These are phyloP conservation scores for Yamagishiella unicocca DNA, from an alignment of 139 green algal species.

Conservation along the genomic window DNA sequence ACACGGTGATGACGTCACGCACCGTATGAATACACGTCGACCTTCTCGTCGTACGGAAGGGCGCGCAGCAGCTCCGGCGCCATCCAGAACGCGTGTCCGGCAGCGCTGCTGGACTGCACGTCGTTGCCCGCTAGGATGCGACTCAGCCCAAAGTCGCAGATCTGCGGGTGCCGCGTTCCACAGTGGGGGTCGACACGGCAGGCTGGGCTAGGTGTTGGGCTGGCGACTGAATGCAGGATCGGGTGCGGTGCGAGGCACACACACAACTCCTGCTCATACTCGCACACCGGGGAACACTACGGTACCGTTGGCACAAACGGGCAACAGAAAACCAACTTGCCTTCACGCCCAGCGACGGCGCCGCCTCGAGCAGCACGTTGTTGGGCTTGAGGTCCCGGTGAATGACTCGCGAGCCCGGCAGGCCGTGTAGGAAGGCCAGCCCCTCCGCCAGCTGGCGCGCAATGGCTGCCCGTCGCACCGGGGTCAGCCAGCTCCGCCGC, in stretches of 20 bases:
- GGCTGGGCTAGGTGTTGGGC: too few relatives aligned
- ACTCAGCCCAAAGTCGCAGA: conserved; percentile 33
- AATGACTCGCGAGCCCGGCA: conserved; percentile 24
- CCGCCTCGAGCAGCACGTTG: conserved; percentile 45
- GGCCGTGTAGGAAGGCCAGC: conserved; percentile 39
- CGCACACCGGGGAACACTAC: too few relatives aligned
- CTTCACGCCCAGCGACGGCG: conserved; percentile 40
- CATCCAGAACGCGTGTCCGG: conserved; percentile 45
- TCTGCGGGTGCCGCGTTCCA: too few relatives aligned
- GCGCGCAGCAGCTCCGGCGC: conserved; percentile 47
- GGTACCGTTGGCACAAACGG: too few relatives aligned
- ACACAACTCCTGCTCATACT: too few relatives aligned
- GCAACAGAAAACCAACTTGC: too few relatives aligned
- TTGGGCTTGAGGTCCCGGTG: conserved; percentile 50
- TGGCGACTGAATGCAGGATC: too few relatives aligned
- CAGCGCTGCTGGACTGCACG: conserved; percentile 27
- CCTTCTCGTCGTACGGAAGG: conserved; percentile 40
- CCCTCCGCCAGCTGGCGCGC: conserved; percentile 39
- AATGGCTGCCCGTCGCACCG: conserved; percentile 9
- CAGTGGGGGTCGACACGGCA: too few relatives aligned
- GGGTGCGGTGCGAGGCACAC: too few relatives aligned
- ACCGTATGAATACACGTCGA: conserved; percentile 32
- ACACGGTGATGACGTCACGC: background rate
- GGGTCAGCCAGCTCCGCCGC: conserved; percentile 35
- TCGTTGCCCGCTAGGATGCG: conserved; percentile 15